Evolutionary conservation across 441 rosid species (phyloP), one percentile per base, ranked within the genome.

Genomic region (Biscutella laevigata): DNA sequence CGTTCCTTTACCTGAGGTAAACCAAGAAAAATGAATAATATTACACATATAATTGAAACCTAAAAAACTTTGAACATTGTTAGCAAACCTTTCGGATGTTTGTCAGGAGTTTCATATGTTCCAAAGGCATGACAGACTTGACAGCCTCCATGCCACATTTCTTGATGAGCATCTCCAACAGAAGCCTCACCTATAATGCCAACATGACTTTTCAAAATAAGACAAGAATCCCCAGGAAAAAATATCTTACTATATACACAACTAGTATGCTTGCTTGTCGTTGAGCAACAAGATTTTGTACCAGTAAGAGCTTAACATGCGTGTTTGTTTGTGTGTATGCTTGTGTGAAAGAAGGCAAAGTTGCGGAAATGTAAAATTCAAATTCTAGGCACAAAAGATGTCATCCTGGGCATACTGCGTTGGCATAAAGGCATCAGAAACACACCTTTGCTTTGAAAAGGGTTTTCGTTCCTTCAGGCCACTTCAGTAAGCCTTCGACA

Each of bases 121-220:
- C 94, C 69, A 78, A 87, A 50, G 96, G 97, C 94, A 92, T 88
- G 62, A 88, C 96, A 28, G 89, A 82, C 79, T 84, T 86, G 29
- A 92, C 95, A 68, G 97, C 97, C 55, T 82, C 92, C 13, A 79
- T 42, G 58, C 98, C 98, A 67, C 99, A 92, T 71, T 88, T 88
- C 74, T 75, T 74, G 39, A 88, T 82, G 27, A 92, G 97, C 99
- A 92, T 92, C 71, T 88, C 99, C 69, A 92, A 65, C 19, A 92
- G 74, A 71, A 78, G 80, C 79, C 90, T 92, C 57, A 92, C 87
- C 98, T 92, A 67, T 39, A 33, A 20, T 24, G 28, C 36, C 42
- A 48, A 48, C 53, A 67, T 38, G 24, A 47, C 10, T 27, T 36
- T 10, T 59, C 27, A 61, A 11, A 33, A 30, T 7, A 20, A 14